Evolutionary conservation across 2,329 filamentous ascomycete genomes (phyloP).

Genomic region (Apiospora phragmitis): DNA sequence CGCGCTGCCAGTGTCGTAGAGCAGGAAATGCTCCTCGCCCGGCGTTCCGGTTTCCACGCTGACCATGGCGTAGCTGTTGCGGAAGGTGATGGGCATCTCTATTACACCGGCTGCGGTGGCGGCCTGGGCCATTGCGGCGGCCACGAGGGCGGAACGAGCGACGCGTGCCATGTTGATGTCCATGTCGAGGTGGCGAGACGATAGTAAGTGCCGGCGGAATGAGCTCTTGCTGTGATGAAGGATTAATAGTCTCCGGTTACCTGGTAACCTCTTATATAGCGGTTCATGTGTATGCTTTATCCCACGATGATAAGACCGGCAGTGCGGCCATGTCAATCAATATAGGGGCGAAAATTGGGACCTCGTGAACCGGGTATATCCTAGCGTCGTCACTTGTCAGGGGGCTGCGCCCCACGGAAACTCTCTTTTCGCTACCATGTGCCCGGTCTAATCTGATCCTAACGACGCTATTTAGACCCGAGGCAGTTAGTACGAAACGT

Average conservation of each 20-base stretch:
- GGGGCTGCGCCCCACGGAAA: background rate
- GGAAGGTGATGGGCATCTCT: background rate
- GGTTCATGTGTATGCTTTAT: background rate
- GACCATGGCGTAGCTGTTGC: constrained; percentile 12
- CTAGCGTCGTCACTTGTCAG: background rate
- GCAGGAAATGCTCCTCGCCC: constrained; percentile 25
- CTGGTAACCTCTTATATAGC: background rate
- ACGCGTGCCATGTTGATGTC: background rate
- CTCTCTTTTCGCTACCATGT: background rate
- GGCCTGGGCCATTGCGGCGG: constrained; percentile 5
- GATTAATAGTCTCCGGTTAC: background rate
- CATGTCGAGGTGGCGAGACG: background rate
- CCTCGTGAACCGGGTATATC: background rate
- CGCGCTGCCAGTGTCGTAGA: constrained; percentile 37
- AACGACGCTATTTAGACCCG: background rate
- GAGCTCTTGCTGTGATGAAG: background rate
- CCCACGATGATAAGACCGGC: background rate
- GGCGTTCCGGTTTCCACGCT: constrained; percentile 30
- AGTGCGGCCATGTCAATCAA: background rate
- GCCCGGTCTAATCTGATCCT: background rate
- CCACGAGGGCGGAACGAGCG: background rate
- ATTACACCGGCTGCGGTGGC: background rate
- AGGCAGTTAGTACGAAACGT: background rate
- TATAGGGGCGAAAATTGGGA: background rate
- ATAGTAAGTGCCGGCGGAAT: background rate